Evolutionary conservation across 495 filamentous ascomycete species (phyloP).

Genomic region (Staphylotrichum longicolle): DNA sequence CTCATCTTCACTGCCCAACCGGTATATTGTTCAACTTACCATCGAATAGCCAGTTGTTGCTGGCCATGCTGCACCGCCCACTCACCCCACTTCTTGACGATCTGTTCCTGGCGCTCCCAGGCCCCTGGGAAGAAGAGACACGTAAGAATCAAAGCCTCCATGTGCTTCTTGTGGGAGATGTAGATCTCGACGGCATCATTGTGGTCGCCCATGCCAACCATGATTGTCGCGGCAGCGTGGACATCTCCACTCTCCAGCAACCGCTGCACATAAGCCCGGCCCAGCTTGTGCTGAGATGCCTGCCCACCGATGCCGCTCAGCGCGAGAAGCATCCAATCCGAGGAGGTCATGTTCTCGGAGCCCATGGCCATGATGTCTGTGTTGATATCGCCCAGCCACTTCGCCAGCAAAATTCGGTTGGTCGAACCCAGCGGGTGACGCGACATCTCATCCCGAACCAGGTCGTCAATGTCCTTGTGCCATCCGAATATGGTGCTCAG

Average conservation of each 20-base stretch:
- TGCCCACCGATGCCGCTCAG: constrained; percentile 81
- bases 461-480: constrained; percentile 76
- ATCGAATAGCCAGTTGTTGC: constrained; percentile 86
- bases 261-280: constrained; percentile 87
- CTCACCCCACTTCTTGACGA: constrained; percentile 94
- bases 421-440: constrained; percentile 70
- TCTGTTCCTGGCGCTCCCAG: constrained; percentile 84
- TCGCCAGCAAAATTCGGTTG: constrained; percentile 73
- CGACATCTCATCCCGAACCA: constrained; percentile 84
- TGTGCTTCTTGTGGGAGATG: constrained; percentile 81
- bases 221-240: constrained; percentile 84
- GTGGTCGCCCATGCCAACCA: constrained; percentile 86
- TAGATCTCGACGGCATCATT: constrained; percentile 98
- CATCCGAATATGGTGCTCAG: constrained; percentile 92
- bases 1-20: not conserved
- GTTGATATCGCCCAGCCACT: constrained; percentile 88
- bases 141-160: constrained; percentile 84
- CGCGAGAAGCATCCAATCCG: constrained; percentile 96
- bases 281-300: constrained; percentile 83
- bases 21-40: constrained; percentile 42
- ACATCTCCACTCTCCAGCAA: constrained; percentile 86
- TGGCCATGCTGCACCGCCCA: constrained; percentile 82
- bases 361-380: constrained; percentile 76
- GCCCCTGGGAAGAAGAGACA: constrained; percentile 72
- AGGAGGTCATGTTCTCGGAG: constrained; percentile 78